A percentile compares a stretch with the other conserved stretches of the same genome.
These are phyloP conservation scores for Aspergillaceae sp. DNA, from an alignment of 2,329 filamentous ascomycete species.

Conservation along the genomic window DNA sequence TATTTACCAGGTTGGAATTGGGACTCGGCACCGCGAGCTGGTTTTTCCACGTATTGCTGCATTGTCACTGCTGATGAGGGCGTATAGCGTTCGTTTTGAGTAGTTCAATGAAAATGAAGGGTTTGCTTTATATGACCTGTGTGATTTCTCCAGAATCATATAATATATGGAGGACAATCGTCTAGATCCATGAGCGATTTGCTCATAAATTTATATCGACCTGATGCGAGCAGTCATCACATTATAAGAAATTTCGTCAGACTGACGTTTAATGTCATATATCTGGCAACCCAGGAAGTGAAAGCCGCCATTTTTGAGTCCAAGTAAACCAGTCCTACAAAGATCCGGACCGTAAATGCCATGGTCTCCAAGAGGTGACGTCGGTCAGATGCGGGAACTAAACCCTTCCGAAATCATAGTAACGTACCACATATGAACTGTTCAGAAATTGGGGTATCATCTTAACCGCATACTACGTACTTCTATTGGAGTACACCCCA, in stretches of 20 bases:
- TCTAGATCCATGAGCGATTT: not conserved
- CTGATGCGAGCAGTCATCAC: not conserved
- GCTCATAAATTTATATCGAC: not conserved
- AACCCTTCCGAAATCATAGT: too few species aligned
- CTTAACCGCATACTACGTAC: too few species aligned
- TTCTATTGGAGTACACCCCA: too few species aligned
- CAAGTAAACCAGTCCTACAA: not conserved
- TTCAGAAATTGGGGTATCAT: too few species aligned
- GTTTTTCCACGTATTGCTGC: too few species aligned
- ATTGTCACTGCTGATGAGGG: too few species aligned
- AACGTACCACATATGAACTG: not conserved
- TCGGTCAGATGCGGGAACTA: not conserved
- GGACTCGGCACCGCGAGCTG: constrained; percentile 5
- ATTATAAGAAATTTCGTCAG: constrained; percentile 2
- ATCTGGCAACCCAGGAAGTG: constrained; percentile 1
- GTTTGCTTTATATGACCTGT: too few species aligned
- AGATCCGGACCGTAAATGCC: not conserved
- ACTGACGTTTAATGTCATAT: constrained; percentile 2
- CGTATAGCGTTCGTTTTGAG: too few species aligned
- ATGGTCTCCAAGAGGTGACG: not conserved
- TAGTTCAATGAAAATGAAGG: too few species aligned
- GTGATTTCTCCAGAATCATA: too few species aligned
- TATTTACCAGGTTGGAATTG: constrained; percentile 27
- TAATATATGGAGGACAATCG: too few species aligned
- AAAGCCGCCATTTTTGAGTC: not conserved